phyloP scores from a whole-genome alignment of 495 filamentous ascomycete genomes.

The Hypoxylon perforatum region DNA sequence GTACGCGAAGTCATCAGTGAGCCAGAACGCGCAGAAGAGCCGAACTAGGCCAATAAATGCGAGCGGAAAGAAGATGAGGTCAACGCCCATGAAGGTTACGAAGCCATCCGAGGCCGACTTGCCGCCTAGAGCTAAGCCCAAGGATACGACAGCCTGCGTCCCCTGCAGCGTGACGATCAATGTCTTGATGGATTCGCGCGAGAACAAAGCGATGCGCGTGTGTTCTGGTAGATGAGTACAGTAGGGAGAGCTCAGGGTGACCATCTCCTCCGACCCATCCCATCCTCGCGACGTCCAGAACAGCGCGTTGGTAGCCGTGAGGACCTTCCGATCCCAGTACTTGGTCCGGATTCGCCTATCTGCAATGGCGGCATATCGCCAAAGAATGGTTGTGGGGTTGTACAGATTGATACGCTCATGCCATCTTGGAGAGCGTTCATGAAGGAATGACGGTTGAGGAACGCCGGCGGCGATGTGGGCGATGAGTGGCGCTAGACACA shows the following conservation, averaged over 20 bases:
- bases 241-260: slow-evolving; percentile 22
- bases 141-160: slow-evolving; percentile 2
- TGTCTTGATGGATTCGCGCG: slow-evolving; percentile 29
- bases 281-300: slow-evolving; percentile 48
- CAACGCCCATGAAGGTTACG: slow-evolving; percentile 13
- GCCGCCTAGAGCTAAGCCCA: slow-evolving; percentile 2
- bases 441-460: slow-evolving; percentile 34
- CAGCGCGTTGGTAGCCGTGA: slow-evolving; percentile 45
- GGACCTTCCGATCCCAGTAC: slow-evolving; percentile 31
- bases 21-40: slow-evolving; percentile 20
- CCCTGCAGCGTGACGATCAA: slow-evolving; percentile 36
- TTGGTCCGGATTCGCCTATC: slow-evolving; percentile 45
- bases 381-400: slow-evolving; percentile 50
- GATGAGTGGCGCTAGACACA: slow-evolving; percentile 47
- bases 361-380: slow-evolving; percentile 49
- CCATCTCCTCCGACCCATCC: slow-evolving; percentile 49
- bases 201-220: slow-evolving; percentile 15
- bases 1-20: slow-evolving; percentile 20
- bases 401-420: slow-evolving; percentile 33
- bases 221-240: slow-evolving; percentile 28
- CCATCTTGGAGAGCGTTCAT: slow-evolving; percentile 4
- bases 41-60: slow-evolving; percentile 22
- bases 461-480: slow-evolving; percentile 40
- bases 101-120: slow-evolving; percentile 2
- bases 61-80: slow-evolving; percentile 21